These are phyloP conservation scores for Calonectria pteridis DNA, from an alignment of 2,329 filamentous ascomycete genomes.

Conservation along the genomic window DNA sequence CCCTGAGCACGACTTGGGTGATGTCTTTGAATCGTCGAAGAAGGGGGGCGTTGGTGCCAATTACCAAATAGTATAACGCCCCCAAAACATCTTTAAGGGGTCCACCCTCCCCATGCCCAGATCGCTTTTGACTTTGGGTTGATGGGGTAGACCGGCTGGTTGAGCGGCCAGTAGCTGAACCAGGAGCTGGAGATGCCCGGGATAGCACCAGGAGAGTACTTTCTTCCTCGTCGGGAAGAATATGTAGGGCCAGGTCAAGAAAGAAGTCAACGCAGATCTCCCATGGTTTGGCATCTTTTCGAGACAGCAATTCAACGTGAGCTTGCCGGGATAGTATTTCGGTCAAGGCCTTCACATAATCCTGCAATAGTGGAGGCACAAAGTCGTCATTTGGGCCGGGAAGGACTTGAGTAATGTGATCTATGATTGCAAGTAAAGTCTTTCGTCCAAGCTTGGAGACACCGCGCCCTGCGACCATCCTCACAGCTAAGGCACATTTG, in stretches of 20 bases:
- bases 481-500: slow-evolving; percentile 78
- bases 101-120: slow-evolving; percentile 47
- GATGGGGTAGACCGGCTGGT: slow-evolving; percentile 46
- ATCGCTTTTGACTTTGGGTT: slow-evolving; percentile 47
- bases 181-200: slow-evolving; percentile 62
- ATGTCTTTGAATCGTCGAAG: slow-evolving; percentile 67
- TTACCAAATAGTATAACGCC: slow-evolving; percentile 74
- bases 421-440: slow-evolving; percentile 82
- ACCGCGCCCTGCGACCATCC: slow-evolving; percentile 78
- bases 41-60: slow-evolving; percentile 76
- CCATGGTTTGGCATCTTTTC: slow-evolving; percentile 72
- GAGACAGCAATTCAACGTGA: slow-evolving; percentile 83
- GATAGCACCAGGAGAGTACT: slow-evolving; percentile 49
- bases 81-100: slow-evolving; percentile 61
- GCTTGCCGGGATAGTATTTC: slow-evolving; percentile 78
- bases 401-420: slow-evolving; percentile 84
- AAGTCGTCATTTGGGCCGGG: slow-evolving; percentile 71
- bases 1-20: slow-evolving; percentile 67
- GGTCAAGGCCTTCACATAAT: slow-evolving; percentile 83
- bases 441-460: slow-evolving; percentile 77
- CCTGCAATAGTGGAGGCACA: slow-evolving; percentile 76
- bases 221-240: slow-evolving; percentile 57
- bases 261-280: slow-evolving; percentile 78
- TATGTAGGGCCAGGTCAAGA: slow-evolving; percentile 68
- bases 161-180: slow-evolving; percentile 44